Evolutionary conservation across 495 filamentous ascomycete genomes (phyloP), one percentile per base, ranked within the genome.

Genomic region (Rusavskia elegans): DNA sequence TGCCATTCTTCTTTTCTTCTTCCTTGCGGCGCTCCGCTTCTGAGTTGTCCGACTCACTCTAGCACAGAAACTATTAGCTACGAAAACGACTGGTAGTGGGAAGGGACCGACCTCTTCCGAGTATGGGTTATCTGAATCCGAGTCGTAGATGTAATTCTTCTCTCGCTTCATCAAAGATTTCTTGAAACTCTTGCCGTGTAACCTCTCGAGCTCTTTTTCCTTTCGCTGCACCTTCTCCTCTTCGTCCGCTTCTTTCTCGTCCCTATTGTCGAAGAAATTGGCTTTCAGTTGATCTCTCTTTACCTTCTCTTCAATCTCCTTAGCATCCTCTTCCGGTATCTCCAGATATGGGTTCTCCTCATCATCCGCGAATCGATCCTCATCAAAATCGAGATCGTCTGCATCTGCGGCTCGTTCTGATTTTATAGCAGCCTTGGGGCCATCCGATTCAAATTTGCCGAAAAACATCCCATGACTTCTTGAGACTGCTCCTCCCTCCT

Each of bases 281-380:
- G 92, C 90, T 53, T 78, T 79, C 30, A 89, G 70, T 58, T 92
- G 87, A 59, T 98, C 89, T 36, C 85, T 79, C 55, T 89, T 92
- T 55, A 97, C 83, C 55, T 81, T 76, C 50, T 83, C 81, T 58
- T 90, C 83, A 3, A 88, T 78, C n/a, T 87, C 84, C 62, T 95
- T 96, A 0, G 78, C 70, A 40, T 95, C 88, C 55, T 93, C 86
- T 49, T 95, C 87, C 45, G 79, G 68, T 10, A 88, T 84, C 51
- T 82, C 81, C 61, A 93, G 86, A 40, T 93, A 75, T 49, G 71
- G 71, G 13, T 86, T 83, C 44, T 81, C 77, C 61, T 98, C 92
- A 60, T 98, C 92, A 60, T 97, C 84, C 11, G 82, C 79, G 59
- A 89, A 89, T 40, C 76, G 66, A 60, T 86, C 82, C 51, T 78